A percentile compares a stretch with the other conserved stretches of the same genome.
Evolutionary conservation across 108 stramenopile genomes (phyloP).

Genomic region (Cyclotella atomus): DNA sequence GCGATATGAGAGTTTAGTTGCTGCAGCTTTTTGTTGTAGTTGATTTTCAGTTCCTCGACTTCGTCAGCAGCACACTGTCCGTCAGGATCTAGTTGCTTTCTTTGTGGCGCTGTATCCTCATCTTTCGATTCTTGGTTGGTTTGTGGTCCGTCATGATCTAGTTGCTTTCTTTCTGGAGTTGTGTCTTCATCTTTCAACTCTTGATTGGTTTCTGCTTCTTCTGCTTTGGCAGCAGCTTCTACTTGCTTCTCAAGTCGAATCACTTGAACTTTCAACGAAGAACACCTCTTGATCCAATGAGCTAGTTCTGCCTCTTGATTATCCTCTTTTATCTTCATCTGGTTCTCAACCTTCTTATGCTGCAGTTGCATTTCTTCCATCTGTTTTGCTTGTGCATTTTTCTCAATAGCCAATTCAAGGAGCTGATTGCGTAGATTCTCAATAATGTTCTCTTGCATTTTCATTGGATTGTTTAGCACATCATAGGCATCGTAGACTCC

Average conservation of each 20-base stretch:
- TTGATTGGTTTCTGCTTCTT: too few species aligned
- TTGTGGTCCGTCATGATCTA: too few species aligned
- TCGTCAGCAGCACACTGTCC: not conserved
- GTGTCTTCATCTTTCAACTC: not conserved
- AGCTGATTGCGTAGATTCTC: not conserved
- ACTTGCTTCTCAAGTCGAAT: not conserved
- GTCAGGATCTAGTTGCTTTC: not conserved
- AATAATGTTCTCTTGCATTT: not conserved
- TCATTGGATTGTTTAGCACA: not conserved
- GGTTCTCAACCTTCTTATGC: not conserved
- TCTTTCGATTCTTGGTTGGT: too few species aligned
- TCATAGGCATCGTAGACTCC: not conserved
- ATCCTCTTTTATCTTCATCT: not conserved
- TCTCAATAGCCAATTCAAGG: not conserved
- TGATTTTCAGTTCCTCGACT: not conserved
- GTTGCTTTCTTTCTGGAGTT: not conserved
- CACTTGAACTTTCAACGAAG: not conserved
- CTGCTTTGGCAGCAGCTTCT: not conserved
- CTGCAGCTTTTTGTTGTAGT: not conserved
- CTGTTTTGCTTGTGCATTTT: not conserved
- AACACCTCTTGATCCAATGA: not conserved
- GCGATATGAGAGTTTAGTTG: slow-evolving; percentile 1
- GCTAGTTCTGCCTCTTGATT: not conserved
- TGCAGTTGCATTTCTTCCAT: not conserved
- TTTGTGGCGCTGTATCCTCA: too few species aligned